Evolutionary conservation across 2,329 filamentous ascomycete species (phyloP).

Genomic region (Colletotrichum caudatum): DNA sequence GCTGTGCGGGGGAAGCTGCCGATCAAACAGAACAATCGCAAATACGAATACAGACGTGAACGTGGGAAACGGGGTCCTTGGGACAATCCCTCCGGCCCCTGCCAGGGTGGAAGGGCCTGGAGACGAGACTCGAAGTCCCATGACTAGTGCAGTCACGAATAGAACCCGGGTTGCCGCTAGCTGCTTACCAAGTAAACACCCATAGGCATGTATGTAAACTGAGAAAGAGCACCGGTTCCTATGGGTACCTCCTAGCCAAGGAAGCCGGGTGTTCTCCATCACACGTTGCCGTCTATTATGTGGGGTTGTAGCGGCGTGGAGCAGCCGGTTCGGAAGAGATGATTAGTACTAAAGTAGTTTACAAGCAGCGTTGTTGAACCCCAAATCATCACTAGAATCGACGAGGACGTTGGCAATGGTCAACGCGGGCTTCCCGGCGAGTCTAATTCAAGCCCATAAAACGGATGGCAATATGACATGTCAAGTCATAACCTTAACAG

Average conservation of each 20-base stretch:
- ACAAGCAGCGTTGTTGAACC: not conserved
- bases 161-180: not conserved
- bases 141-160: not conserved
- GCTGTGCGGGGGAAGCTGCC: not conserved
- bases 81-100: not conserved
- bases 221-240: not conserved
- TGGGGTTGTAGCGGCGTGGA: not conserved
- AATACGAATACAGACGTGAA: not conserved
- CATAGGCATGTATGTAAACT: not conserved
- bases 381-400: not conserved
- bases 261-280: not conserved
- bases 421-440: not conserved
- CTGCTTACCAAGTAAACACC: not conserved
- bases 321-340: not conserved
- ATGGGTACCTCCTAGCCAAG: not conserved
- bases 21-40: slow-evolving; percentile 16
- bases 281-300: not conserved
- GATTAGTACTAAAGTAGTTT: too few relatives aligned
- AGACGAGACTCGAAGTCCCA: not conserved
- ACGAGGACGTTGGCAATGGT: not conserved
- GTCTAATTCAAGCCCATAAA: not conserved
- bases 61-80: not conserved
- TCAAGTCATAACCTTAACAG: not conserved
- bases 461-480: not conserved
- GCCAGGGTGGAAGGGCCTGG: not conserved